Evolutionary conservation across 305 asterid genomes (phyloP), one percentile per base, ranked within the genome.

Genomic region (Coffea humblotiana): DNA sequence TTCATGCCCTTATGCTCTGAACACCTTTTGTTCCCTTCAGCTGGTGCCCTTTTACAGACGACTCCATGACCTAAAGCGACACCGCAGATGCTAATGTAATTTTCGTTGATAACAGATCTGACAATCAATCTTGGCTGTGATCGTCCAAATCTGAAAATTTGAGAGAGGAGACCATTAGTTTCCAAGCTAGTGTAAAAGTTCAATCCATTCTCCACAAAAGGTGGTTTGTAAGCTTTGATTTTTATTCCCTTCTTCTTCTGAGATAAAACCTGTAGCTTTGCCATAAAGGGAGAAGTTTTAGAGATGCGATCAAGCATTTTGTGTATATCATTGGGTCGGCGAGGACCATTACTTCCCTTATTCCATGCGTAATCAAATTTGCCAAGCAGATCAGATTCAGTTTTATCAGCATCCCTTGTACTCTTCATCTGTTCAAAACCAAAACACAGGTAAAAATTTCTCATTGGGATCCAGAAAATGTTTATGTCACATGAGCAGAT

Each of bases 291-390:
- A 64, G 89, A 84, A 37, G 83, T 78, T 77, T 83, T 89, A 70
- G 88, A 81, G 74, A 47, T 37, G 18, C 78, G 79, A 35, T 87
- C 88, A 27, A 92, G 83, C 79, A 87, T 88, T 71, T 67, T 83
- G 85, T 67, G 77, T 83, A 94, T 87, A 76, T 90, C 98, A 71
- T 86, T 84, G 45, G 78, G 90, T 67, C 98, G 97, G 54, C 99
- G 97, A 72, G 78, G 75, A 21, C 95, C 97, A 70, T 96, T 96
- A 78, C 89, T 87, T 61, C 89, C 94, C 83, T 85, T 94, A 91
- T 96, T 96, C 98, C 98, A 96, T 23, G 98, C 97, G 77, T 94
- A 96, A 83, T 96, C 97, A 84, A 92, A 96, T 64, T 32, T 90
- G 67, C 86, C 86, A 54, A 96, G 97, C 85, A 96, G 87, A 81